Base-by-base conservation (phyloP, 2,329 filamentous ascomycete species). In the Fusarium anguioides region DNA sequence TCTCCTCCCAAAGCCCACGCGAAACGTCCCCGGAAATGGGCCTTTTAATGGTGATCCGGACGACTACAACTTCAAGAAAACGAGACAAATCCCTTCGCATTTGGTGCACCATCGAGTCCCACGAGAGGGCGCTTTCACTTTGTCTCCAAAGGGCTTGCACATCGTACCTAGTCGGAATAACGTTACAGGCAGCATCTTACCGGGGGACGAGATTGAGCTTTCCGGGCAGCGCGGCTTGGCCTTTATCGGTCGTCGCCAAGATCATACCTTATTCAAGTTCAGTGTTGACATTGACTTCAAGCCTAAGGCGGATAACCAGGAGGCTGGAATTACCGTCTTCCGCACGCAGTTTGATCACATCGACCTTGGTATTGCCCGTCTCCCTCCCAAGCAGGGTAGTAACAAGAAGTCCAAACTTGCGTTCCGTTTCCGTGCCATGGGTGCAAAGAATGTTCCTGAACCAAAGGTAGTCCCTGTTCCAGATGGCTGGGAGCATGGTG, bases 331-430 rank as follows among this genome's bases (percentile, higher is more conserved):
- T 2, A 63, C 55, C 1, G 7, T 66, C 3, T 68, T 68, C 15
- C 51, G 55, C 6, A 68, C 66, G 2, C 66, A 68, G 9, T 37
- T 68, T 4, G 56, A 68, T n/a, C 66, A 68, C 4, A 63, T 68
- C 4, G 66, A 68, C 24, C 42, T 68, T 2, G 60, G 60, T 2
- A 36, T 62, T 15, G 17, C 57, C 5, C 60, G 48, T 7, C 31
- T 57, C 1, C 51, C 51, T 1, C 6, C 36, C 4, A 26, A n/a
- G 0, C 21, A 60, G 40, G 56, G 51, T 0, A 35, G 60, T 1
- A 37, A 31, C 6, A 36, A 66, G 12, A 48, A 68, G 3, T 47
- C 64, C 0, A 36, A 46, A 0, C 35, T 68, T 0, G 47, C 49
- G 1, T 52, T 68, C 3, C 60, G 65, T 3, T 53, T 68, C 24